These are phyloP conservation scores for Grosmannia huntii DNA, from an alignment of 2,329 filamentous ascomycete genomes.

Conservation along the genomic window DNA sequence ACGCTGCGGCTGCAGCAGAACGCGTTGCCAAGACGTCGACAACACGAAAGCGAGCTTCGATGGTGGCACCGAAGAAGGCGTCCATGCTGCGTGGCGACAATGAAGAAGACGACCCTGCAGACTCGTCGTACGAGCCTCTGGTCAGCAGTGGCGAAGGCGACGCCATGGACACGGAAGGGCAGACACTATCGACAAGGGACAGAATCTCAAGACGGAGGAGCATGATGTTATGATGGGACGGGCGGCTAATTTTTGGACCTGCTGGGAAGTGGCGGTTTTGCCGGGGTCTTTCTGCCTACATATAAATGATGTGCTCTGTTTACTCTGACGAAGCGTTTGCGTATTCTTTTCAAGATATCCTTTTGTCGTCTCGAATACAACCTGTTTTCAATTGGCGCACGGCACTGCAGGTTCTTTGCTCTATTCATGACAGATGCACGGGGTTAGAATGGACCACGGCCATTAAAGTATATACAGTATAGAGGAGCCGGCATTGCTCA, in stretches of 20 bases:
- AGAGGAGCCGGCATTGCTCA: conserved; percentile 6
- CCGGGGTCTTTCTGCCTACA: not conserved
- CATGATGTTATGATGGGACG: conserved; percentile 41
- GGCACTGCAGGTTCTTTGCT: not conserved
- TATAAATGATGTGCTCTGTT: not conserved
- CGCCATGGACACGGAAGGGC: conserved; percentile 10
- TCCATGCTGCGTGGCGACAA: conserved; percentile 16
- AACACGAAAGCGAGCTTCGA: conserved; percentile 29
- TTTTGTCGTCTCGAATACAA: not conserved
- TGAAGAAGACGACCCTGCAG: conserved; percentile 21
- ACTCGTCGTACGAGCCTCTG: conserved; percentile 14
- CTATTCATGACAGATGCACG: not conserved
- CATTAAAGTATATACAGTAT: not conserved
- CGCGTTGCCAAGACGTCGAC: conserved; percentile 13
- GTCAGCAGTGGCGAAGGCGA: conserved; percentile 7
- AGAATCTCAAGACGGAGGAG: conserved; percentile 36
- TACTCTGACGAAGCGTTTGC: conserved; percentile 3
- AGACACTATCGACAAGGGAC: conserved; percentile 15
- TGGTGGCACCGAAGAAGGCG: conserved; percentile 24
- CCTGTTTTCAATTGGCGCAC: not conserved
- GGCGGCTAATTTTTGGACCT: conserved; percentile 10
- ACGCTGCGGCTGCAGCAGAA: not conserved
- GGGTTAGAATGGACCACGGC: not conserved
- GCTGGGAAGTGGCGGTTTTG: not conserved
- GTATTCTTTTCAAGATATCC: conserved; percentile 13